Evolutionary conservation across 2,329 filamentous ascomycete species (phyloP).

Genomic region (Thielaviopsis cerberus): DNA sequence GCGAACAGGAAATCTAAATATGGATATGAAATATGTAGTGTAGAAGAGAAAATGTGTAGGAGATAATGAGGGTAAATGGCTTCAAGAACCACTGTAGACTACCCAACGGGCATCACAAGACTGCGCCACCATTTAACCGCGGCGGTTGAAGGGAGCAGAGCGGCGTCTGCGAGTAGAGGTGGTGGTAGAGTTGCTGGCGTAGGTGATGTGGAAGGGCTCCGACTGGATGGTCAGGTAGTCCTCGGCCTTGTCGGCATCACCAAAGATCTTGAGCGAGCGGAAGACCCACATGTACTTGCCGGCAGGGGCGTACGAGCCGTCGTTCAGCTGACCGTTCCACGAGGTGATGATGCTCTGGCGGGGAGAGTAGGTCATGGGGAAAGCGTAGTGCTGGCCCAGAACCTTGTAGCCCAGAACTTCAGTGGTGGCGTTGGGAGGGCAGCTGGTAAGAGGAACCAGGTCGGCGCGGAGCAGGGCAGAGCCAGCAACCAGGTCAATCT

Average conservation of each 20-base stretch:
- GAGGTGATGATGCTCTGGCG: conserved; percentile 15
- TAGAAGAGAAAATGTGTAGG: not conserved
- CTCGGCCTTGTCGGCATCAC: conserved; percentile 23
- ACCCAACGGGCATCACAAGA: not conserved
- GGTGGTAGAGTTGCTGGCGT: not conserved
- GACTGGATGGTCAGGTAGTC: conserved; percentile 31
- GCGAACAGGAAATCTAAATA: not conserved
- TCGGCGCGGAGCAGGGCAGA: conserved; percentile 22
- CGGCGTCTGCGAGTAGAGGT: not conserved
- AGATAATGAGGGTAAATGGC: not conserved
- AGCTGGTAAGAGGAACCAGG: conserved; percentile 14
- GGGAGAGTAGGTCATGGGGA: conserved; percentile 19
- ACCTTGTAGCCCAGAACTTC: conserved; percentile 22
- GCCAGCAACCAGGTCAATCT: conserved; percentile 22
- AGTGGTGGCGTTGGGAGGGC: conserved; percentile 12
- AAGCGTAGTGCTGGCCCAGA: conserved; percentile 25
- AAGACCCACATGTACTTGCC: conserved; percentile 32
- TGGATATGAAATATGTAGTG: not conserved
- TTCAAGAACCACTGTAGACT: not conserved
- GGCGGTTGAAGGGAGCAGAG: not conserved
- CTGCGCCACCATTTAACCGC: not conserved
- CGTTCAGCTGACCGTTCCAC: conserved; percentile 30
- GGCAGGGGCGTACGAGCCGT: conserved; percentile 28
- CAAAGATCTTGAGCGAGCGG: conserved; percentile 32
- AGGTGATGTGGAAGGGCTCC: conserved; percentile 19